Conservation (phyloP, 2,329 filamentous ascomycete genomes). For the Scedosporium aurantiacum region DNA sequence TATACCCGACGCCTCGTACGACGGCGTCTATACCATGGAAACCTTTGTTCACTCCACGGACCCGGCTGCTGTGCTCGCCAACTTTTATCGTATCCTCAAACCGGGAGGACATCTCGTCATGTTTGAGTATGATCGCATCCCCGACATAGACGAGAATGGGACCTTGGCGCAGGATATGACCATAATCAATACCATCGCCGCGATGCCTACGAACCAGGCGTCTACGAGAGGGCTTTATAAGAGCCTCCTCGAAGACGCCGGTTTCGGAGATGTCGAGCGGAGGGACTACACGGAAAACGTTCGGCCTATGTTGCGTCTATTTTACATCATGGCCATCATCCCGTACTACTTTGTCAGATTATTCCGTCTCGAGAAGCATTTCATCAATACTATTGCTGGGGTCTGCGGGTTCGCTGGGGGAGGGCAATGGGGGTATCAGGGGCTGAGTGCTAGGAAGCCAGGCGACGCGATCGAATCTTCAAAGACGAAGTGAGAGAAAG, state of each 20-base stretch:
- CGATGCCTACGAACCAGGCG: slow-evolving; percentile 32
- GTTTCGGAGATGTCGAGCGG: slow-evolving; percentile 32
- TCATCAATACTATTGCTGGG: slow-evolving; percentile 27
- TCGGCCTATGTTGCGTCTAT: slow-evolving; percentile 34
- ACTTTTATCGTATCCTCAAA: slow-evolving; percentile 34
- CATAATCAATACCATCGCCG: slow-evolving; percentile 28
- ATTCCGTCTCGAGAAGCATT: slow-evolving; percentile 30
- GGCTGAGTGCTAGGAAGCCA: background rate
- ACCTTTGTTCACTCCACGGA: slow-evolving; percentile 40
- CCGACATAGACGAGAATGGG: slow-evolving; percentile 32
- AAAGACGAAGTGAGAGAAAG: background rate
- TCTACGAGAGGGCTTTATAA: slow-evolving; percentile 27
- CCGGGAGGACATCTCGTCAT: slow-evolving; percentile 35
- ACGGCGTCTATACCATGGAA: slow-evolving; percentile 46
- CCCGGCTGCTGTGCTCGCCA: slow-evolving; percentile 21
- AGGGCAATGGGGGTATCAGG: background rate
- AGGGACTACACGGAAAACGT: slow-evolving; percentile 35
- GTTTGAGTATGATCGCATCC: slow-evolving; percentile 37
- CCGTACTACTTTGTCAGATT: slow-evolving; percentile 34
- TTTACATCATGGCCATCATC: slow-evolving; percentile 32
- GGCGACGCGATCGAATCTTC: background rate
- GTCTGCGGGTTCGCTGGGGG: background rate
- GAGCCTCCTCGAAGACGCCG: slow-evolving; percentile 28
- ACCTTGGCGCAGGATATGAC: slow-evolving; percentile 20
- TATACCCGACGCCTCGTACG: slow-evolving; percentile 26